Percentiles rank a stretch among this genome's conserved stretches.
Evolutionary conservation across 345 rosid genomes (phyloP).

Genomic region (Rhodamnia argentea): DNA sequence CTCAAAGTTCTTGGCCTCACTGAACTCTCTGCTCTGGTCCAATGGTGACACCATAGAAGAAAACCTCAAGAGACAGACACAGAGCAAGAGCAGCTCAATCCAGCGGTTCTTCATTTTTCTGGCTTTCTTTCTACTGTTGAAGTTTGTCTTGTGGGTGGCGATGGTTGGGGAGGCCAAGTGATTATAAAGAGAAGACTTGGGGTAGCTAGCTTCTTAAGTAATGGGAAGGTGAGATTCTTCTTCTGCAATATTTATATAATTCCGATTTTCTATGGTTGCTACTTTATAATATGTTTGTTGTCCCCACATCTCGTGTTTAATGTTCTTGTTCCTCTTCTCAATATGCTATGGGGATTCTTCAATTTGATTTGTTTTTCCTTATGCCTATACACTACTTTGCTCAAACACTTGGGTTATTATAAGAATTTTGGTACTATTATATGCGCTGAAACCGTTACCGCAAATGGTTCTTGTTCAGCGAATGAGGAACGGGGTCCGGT

Average conservation of each 20-base stretch:
- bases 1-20: constrained; percentile 14
- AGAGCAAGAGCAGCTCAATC: background rate
- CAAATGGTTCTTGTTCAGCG: background rate
- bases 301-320: background rate
- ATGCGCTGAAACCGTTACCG: background rate
- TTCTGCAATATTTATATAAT: background rate
- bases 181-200: background rate
- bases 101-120: background rate
- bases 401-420: background rate
- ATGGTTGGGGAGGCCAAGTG: background rate
- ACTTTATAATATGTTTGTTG: background rate
- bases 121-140: background rate
- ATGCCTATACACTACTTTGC: background rate
- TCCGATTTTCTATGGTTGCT: background rate
- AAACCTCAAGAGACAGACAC: background rate
- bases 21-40: background rate
- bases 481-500: background rate
- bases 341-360: background rate
- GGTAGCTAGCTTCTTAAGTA: background rate
- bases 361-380: background rate
- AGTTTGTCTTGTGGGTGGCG: background rate
- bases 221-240: background rate
- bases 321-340: background rate
- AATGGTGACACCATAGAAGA: background rate
- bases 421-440: background rate